phyloP scores from a whole-genome alignment of 2,329 filamentous ascomycete species.

The Fusarium brevicatenulatum region DNA sequence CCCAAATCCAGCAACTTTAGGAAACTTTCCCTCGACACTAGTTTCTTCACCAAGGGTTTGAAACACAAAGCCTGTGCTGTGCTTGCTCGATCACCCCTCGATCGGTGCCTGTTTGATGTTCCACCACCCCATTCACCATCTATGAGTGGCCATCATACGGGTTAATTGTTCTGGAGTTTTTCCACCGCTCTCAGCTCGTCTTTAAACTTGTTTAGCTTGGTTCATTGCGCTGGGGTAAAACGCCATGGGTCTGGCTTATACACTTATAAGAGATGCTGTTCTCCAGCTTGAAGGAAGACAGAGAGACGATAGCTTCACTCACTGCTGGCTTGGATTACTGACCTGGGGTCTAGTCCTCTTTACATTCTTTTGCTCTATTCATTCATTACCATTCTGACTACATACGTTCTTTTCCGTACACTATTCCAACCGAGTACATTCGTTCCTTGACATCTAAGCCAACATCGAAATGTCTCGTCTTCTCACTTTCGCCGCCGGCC shows the following conservation, averaged over 20 bases:
- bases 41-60: slow-evolving; percentile 28
- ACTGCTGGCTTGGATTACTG: slow-evolving; percentile 30
- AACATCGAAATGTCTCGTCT: slow-evolving; percentile 38
- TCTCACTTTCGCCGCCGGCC: slow-evolving; percentile 39
- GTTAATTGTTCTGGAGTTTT: slow-evolving; percentile 19
- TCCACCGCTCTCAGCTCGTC: slow-evolving; percentile 28
- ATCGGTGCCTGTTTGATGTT: slow-evolving; percentile 34
- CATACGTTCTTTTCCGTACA: slow-evolving; percentile 24
- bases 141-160: slow-evolving; percentile 16
- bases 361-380: slow-evolving; percentile 41
- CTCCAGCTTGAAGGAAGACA: neutral
- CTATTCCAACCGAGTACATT: slow-evolving; percentile 2
- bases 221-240: slow-evolving; percentile 4
- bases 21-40: slow-evolving; percentile 4
- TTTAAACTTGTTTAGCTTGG: slow-evolving; percentile 17
- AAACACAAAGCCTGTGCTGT: slow-evolving; percentile 34
- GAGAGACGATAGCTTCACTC: slow-evolving; percentile 30
- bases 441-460: slow-evolving; percentile 7
- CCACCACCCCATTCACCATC: slow-evolving; percentile 8
- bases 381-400: slow-evolving; percentile 34
- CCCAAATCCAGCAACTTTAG: neutral
- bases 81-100: slow-evolving; percentile 23
- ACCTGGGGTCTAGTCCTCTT: slow-evolving; percentile 38
- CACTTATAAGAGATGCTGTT: slow-evolving; percentile 31
- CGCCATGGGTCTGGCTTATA: slow-evolving; percentile 14